Base-by-base conservation (phyloP, 805 yeast species). In the Kodamaea restingae region DNA sequence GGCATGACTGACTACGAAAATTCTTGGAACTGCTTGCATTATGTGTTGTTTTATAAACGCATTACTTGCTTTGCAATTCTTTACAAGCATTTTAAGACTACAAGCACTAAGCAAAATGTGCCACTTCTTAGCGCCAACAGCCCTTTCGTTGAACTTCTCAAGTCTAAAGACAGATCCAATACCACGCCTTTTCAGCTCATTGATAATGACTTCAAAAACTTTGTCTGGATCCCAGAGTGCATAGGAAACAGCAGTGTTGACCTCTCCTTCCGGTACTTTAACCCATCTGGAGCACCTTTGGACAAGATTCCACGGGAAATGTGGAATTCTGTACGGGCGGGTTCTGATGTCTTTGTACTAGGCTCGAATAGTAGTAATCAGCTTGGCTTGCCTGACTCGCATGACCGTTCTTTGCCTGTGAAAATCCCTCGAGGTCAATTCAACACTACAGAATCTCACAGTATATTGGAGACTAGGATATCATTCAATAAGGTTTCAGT, bases 1-100 rank as follows among this genome's bases (percentile, higher is more conserved):
- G 48, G 71, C 2, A 49, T 61, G 0, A 60, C 67, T 2, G 96
- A 90, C 56, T 65, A 65, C 38, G 96, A 88, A 58, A 86, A 77
- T 53, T 84, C 87, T 2, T 88, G 95, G 83, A 84, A 85, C 31
- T 77, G 87, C 18, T 65, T 90, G 20, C 96, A 90, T 57, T 75
- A 79, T 43, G 77, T 88, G 3, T 62, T 84, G 10, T 76, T 67
- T 47, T 62, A 74, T 45, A 84, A 79, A 24, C 68, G 81, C 39
- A 60, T 81, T 30, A 52, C 71, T 14, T 73, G 83, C 52, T 79
- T 81, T 7, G 71, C 68, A 38, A 57, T 55, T 1, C 40, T 68
- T 15, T 36, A 65, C 18, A 65, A 63, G 15, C 51, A 51, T 42
- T 50, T 61, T 22, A 51, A 40, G 37, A 20, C 42, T 10, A 20